phyloP scores from a whole-genome alignment of 2,329 filamentous ascomycete genomes.

The Claviceps sp. region DNA sequence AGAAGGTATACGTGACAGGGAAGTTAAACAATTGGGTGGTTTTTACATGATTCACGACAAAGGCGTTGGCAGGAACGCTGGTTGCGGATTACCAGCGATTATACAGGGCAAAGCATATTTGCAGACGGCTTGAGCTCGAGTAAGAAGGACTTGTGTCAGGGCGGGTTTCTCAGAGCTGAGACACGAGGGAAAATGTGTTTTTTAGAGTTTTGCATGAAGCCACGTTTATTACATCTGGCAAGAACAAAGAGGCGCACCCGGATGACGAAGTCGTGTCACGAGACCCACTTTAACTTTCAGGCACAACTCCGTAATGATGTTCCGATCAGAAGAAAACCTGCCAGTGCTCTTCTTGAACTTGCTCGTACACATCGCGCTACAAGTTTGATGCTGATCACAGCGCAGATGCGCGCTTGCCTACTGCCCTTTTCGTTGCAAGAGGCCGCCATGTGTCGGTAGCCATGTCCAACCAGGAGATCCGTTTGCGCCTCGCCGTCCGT shows the following conservation, averaged over 20 bases:
- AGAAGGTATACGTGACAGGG: not conserved
- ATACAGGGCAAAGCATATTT: not conserved
- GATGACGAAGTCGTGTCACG: not conserved
- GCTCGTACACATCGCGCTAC: not conserved
- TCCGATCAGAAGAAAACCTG: not conserved
- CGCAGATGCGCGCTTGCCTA: not conserved
- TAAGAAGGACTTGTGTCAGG: not conserved
- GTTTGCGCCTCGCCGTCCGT: constrained; percentile 59
- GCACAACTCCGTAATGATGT: not conserved
- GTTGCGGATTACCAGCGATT: not conserved
- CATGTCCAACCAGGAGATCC: constrained; percentile 31
- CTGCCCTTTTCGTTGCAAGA: not conserved
- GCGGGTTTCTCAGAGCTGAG: not conserved
- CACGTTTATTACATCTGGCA: not conserved
- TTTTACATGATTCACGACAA: not conserved
- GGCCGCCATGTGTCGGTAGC: constrained; percentile 12
- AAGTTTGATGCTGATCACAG: not conserved
- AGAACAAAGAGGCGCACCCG: too few species aligned
- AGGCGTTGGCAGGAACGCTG: not conserved
- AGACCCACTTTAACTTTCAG: not conserved
- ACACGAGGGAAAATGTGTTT: not conserved
- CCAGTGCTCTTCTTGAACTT: not conserved
- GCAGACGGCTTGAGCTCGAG: not conserved
- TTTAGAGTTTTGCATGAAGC: not conserved
- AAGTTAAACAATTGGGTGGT: not conserved